phyloP scores from a whole-genome alignment of 768 basidiomycete species.

The Tricholomella constricta region DNA sequence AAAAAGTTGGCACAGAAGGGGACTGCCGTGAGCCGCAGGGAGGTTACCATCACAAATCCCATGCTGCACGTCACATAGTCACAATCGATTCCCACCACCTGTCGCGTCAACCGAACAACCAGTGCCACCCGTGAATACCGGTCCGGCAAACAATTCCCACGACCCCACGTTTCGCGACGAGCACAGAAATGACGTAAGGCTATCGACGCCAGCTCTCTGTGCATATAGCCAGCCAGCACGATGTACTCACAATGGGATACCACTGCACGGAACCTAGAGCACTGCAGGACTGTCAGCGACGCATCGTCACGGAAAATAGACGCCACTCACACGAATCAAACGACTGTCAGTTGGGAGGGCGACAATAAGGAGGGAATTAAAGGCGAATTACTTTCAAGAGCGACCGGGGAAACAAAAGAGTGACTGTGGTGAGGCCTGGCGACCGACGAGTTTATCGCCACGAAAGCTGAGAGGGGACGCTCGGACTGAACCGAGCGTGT shows the following conservation, averaged over 20 bases:
- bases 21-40: slow-evolving; percentile 22
- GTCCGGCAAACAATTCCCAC: slow-evolving; percentile 28
- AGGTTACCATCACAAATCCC: slow-evolving; percentile 21
- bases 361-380: slow-evolving; percentile 26
- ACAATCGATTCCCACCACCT: slow-evolving; percentile 17
- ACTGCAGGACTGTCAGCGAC: slow-evolving; percentile 2
- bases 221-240: neutral
- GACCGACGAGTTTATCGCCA: slow-evolving; percentile 16
- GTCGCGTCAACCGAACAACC: slow-evolving; percentile 13
- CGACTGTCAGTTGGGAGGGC: slow-evolving; percentile 23
- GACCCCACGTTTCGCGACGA: slow-evolving; percentile 45
- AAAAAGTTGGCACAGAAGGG: slow-evolving; percentile 23
- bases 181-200: slow-evolving; percentile 22
- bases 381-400: slow-evolving; percentile 32
- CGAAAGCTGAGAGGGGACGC: slow-evolving; percentile 34
- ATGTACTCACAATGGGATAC: slow-evolving; percentile 17
- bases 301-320: neutral
- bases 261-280: slow-evolving; percentile 3
- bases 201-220: slow-evolving; percentile 9
- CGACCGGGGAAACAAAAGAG: slow-evolving; percentile 42
- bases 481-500: slow-evolving; percentile 59
- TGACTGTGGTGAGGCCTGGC: slow-evolving; percentile 47
- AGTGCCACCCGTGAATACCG: too few relatives aligned
- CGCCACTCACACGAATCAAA: slow-evolving; percentile 17
- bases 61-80: slow-evolving; percentile 14